These are phyloP conservation scores for Prunus mira DNA, from an alignment of 306 rosid genomes.

Conservation along the genomic window DNA sequence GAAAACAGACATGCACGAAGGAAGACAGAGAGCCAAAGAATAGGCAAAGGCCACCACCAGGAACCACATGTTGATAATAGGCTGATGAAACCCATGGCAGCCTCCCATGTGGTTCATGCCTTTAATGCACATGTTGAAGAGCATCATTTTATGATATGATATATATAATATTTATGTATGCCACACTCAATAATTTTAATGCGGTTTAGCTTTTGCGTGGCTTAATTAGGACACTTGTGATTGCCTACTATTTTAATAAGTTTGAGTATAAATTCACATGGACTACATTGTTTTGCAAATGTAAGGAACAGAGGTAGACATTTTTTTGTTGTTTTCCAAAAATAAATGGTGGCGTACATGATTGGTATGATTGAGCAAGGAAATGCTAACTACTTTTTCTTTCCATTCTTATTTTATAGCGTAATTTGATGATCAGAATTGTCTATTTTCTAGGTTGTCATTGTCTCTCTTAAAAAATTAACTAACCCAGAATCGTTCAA, in stretches of 20 bases:
- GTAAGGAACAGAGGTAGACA: not conserved
- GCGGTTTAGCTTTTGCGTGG: slow-evolving; percentile 36
- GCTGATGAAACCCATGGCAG: slow-evolving; percentile 27
- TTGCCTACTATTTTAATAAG: slow-evolving; percentile 16
- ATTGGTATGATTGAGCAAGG: not conserved
- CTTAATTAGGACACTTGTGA: slow-evolving; percentile 14
- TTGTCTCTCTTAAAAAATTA: too few species aligned
- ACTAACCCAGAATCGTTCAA: too few species aligned
- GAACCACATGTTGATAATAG: not conserved
- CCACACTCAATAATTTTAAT: slow-evolving; percentile 14
- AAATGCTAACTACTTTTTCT: too few species aligned
- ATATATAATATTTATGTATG: not conserved
- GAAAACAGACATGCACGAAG: not conserved
- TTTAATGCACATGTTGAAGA: slow-evolving; percentile 52
- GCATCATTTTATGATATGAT: slow-evolving; percentile 24
- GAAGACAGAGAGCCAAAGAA: too few species aligned
- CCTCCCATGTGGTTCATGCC: slow-evolving; percentile 56
- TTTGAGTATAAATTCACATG: not conserved
- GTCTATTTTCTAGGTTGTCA: too few species aligned
- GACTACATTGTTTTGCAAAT: not conserved
- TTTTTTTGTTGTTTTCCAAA: too few species aligned
- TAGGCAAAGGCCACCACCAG: not conserved
- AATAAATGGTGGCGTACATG: not conserved
- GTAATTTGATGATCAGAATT: too few species aligned
- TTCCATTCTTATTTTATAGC: too few species aligned